These are phyloP conservation scores for Alternaria sp. DNA, from an alignment of 2,329 filamentous ascomycete genomes.

Conservation along the genomic window DNA sequence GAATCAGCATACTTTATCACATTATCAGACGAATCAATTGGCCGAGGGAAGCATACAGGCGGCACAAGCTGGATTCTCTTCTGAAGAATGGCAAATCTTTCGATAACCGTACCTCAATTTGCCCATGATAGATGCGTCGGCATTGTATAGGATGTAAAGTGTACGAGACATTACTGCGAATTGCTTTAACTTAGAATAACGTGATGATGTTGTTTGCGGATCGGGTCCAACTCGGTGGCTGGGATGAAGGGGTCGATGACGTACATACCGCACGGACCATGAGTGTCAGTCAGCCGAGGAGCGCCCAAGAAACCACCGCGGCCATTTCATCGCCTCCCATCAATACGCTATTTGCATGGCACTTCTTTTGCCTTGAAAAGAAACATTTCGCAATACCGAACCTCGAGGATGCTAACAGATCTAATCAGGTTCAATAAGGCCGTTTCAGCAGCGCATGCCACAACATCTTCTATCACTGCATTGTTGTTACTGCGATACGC, in stretches of 20 bases:
- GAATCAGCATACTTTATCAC: background rate
- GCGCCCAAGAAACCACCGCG: background rate
- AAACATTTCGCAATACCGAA: background rate
- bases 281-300: background rate
- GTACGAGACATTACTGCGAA: background rate
- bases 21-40: background rate
- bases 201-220: background rate
- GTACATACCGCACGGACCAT: background rate
- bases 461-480: background rate
- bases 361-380: background rate
- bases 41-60: background rate
- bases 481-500: background rate
- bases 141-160: background rate
- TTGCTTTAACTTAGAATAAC: background rate
- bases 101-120: background rate
- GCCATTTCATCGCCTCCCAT: background rate
- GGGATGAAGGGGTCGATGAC: background rate
- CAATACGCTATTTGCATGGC: background rate
- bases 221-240: background rate
- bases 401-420: background rate
- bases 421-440: background rate
- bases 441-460: background rate
- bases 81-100: background rate
- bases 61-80: background rate
- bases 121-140: background rate